Evolutionary conservation across 345 rosid species (phyloP).

Genomic region (Lepidium africanum): DNA sequence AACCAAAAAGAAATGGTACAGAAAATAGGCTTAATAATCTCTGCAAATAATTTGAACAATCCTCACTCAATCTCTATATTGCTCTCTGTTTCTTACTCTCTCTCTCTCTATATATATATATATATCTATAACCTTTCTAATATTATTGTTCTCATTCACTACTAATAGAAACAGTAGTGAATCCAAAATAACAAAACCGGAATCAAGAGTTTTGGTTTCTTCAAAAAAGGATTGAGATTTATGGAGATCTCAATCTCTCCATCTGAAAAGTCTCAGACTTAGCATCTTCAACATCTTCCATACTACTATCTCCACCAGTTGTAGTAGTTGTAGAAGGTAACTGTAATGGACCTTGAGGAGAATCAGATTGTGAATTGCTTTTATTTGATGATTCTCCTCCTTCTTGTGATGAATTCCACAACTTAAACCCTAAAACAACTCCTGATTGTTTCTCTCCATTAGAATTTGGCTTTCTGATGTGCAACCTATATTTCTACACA

Average conservation of each 20-base stretch:
- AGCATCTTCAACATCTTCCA: constrained; percentile 67
- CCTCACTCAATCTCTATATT: constrained; percentile 8
- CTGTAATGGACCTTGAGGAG: constrained; percentile 86
- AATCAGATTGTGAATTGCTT: constrained; percentile 49
- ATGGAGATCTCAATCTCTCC: constrained; percentile 39
- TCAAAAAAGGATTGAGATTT: constrained; percentile 46
- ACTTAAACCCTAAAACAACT: constrained; percentile 46
- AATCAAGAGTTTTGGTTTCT: constrained; percentile 3
- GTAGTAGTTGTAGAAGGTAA: constrained; percentile 28
- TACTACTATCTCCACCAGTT: constrained; percentile 62
- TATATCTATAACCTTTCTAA: constrained; percentile 9
- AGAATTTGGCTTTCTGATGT: constrained; percentile 41
- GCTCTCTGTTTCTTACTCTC: neutral
- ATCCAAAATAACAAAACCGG: constrained; percentile 5
- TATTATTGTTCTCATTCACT: constrained; percentile 20
- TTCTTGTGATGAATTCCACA: constrained; percentile 53
- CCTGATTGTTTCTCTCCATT: constrained; percentile 40
- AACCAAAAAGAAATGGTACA: neutral
- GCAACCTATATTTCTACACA: constrained; percentile 79
- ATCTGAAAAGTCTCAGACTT: constrained; percentile 51
- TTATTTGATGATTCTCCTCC: constrained; percentile 47
- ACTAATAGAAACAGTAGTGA: constrained; percentile 5
- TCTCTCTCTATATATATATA: neutral
- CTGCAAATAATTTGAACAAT: constrained; percentile 9
- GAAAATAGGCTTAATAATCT: neutral